A percentile compares a stretch with the other conserved stretches of the same genome.
Conservation (phyloP, 257 asterid genomes). For the Rubia yunnanensis region DNA sequence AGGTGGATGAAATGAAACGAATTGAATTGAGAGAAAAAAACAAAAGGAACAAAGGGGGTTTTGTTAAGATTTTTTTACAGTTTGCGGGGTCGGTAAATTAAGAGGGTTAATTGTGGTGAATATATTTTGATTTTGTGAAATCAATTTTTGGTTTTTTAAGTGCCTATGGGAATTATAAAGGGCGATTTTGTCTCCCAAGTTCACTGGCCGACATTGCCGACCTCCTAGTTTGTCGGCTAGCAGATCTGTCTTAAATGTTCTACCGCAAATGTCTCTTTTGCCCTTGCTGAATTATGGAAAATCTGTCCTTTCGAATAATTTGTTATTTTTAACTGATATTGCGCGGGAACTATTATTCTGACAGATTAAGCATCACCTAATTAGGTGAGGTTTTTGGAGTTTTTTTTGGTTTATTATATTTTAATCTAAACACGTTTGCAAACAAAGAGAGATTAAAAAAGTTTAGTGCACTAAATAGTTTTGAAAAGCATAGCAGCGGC, state of each 20-base stretch:
- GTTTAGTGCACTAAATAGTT: too few relatives aligned
- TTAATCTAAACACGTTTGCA: too few relatives aligned
- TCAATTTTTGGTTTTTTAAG: not conserved
- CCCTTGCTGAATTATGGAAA: constrained; percentile 9
- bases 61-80: constrained; percentile 2
- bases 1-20: constrained; percentile 10
- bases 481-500: too few relatives aligned
- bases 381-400: too few relatives aligned
- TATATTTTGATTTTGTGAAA: not conserved
- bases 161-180: constrained; percentile 7
- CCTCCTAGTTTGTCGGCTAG: constrained; percentile 65
- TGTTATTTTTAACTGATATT: not conserved
- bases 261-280: constrained; percentile 18
- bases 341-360: not conserved
- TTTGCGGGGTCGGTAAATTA: not conserved
- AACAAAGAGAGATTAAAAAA: too few relatives aligned
- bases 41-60: constrained; percentile 12
- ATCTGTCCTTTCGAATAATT: too few relatives aligned
- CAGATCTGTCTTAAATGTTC: constrained; percentile 27
- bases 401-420: not conserved
- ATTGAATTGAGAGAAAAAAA: too few relatives aligned
- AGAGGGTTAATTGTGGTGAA: constrained; percentile 13
- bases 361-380: too few relatives aligned
- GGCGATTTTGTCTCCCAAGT: constrained; percentile 51
- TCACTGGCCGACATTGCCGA: constrained; percentile 77